Conservation (phyloP, 768 basidiomycete species). For the Russula virescens region DNA sequence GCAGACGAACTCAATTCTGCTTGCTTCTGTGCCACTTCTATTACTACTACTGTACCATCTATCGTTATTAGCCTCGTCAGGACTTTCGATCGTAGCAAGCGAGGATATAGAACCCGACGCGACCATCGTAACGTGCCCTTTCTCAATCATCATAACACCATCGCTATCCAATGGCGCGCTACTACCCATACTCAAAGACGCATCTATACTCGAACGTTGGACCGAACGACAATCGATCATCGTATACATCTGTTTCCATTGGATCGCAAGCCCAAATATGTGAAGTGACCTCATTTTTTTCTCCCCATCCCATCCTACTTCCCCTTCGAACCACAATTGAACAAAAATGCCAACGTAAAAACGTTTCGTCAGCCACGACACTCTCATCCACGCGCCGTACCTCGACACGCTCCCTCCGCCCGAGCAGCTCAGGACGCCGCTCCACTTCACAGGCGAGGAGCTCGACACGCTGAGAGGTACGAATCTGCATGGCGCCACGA, state of each 20-base stretch:
- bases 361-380: constrained; percentile 13
- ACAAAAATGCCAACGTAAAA: neutral
- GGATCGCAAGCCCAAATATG: constrained; percentile 41
- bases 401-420: constrained; percentile 57
- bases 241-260: constrained; percentile 61
- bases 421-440: constrained; percentile 57
- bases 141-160: constrained; percentile 58
- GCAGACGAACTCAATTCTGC: too few species aligned
- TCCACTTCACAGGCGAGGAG: constrained; percentile 65
- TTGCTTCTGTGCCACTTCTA: too few species aligned
- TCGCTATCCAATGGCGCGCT: constrained; percentile 42
- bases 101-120: constrained; percentile 45
- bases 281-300: constrained; percentile 21
- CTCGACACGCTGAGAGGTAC: constrained; percentile 65
- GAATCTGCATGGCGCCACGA: constrained; percentile 73
- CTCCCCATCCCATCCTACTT: too few species aligned
- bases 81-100: constrained; percentile 46
- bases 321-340: neutral
- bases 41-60: too few species aligned
- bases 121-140: constrained; percentile 61
- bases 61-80: constrained; percentile 29
- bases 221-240: constrained; percentile 63
- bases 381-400: constrained; percentile 50
- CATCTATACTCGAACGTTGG: constrained; percentile 36
- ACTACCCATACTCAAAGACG: constrained; percentile 33